A percentile compares a stretch with the other conserved stretches of the same genome.
These are phyloP conservation scores for Chlorella ohadii DNA, from an alignment of 139 green algal genomes.

Conservation along the genomic window DNA sequence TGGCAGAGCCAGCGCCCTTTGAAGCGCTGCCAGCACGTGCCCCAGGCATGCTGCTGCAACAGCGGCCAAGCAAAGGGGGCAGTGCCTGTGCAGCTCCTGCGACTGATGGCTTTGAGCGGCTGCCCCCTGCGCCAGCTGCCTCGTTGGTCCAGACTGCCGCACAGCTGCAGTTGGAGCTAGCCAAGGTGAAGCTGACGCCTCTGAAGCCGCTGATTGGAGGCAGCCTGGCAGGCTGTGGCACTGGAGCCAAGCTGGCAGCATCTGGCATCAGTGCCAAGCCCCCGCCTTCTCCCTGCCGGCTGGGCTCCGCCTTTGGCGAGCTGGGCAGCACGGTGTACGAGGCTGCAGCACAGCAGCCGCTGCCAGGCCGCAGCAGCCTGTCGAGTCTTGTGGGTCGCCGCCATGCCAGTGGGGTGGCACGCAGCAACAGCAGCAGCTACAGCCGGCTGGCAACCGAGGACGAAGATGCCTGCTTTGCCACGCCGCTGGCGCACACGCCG, in stretches of 20 bases:
- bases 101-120: background rate
- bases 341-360: too few relatives aligned
- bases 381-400: too few relatives aligned
- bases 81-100: background rate
- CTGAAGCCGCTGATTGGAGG: background rate
- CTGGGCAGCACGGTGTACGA: background rate
- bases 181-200: background rate
- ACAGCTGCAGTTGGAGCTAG: slow-evolving; percentile 31
- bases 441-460: background rate
- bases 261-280: background rate
- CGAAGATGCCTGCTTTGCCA: slow-evolving; percentile 2
- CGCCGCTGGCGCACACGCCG: background rate
- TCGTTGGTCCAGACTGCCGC: background rate
- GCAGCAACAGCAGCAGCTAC: background rate
- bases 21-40: too few relatives aligned
- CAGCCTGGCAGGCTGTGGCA: too few relatives aligned
- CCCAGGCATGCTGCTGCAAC: background rate
- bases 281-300: background rate
- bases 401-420: too few relatives aligned
- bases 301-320: background rate
- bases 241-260: too few relatives aligned
- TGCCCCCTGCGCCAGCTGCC: too few relatives aligned
- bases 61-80: background rate
- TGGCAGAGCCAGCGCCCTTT: too few relatives aligned
- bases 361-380: too few relatives aligned